Base-by-base conservation (phyloP, 352 stramenopile species). In the Phytophthora macrochlamydospora region DNA sequence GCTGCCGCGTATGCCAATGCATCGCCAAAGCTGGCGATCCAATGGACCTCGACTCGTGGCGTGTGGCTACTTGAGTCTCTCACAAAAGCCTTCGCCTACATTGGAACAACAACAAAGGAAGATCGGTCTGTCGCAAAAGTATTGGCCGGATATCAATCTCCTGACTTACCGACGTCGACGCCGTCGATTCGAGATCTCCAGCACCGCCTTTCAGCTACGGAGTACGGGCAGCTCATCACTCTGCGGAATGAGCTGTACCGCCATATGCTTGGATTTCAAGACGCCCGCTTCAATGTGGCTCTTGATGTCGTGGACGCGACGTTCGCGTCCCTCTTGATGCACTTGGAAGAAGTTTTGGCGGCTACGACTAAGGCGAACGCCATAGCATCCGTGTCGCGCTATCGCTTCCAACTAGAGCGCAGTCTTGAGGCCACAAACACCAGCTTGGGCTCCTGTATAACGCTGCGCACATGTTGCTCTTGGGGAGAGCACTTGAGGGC, bases 31-130 rank as follows among this genome's bases (percentile, higher is more conserved):
- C 53, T 72, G 11, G 48, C 57, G 0, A 62, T 75, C 9, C 58
- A 75, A 46, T 67, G 57, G 53, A 66, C 71, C 0, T 73, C 62
- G 1, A 76, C 53, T 24, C 29, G 59, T 0, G 60, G 63, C 0
- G 40, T 65, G 13, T 68, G 51, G 51, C 18, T 73, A 6, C 40
- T 69, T 2, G 65, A 64, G 3, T 73, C 56, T 0, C 53, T 65
- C 2, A 65, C 55, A 2, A 71, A 77, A 18, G 48, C 56, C 0
- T 71, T 73, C 35, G 69, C 55, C 12, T 71, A 73, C 52, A 79
- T 76, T 49, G 65, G 60, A 31, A 64, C 33, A 3, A 71, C 52
- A 4, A 61, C 54, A 40, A 37, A 42, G 1, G 70, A 69, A 14
- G 65, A 70, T 46, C 58, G 56, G 50, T 8, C 44, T 8, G 62